These are phyloP conservation scores for Dictyophora rubrovolvata DNA, from an alignment of 768 basidiomycete species.

Conservation along the genomic window DNA sequence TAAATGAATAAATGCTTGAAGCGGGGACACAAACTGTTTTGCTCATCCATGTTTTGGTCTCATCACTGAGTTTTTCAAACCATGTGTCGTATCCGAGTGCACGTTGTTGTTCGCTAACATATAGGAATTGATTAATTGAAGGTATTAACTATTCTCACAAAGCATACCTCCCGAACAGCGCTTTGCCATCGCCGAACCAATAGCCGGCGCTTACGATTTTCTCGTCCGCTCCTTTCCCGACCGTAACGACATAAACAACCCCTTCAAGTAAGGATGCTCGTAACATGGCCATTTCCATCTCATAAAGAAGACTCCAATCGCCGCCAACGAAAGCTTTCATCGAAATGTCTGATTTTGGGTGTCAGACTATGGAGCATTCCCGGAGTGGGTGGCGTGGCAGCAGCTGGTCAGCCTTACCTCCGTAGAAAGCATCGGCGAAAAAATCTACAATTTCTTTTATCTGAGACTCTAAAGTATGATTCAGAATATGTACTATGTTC, in stretches of 20 bases:
- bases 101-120: background rate
- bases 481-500: no score
- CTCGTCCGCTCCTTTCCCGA: background rate
- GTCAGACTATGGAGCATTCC: no score
- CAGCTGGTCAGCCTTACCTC: no score
- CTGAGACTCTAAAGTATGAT: no score
- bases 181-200: background rate
- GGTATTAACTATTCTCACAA: background rate
- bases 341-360: no score
- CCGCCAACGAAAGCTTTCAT: background rate
- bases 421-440: no score
- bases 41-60: background rate
- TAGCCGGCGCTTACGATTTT: background rate
- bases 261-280: background rate
- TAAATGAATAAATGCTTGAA: no score
- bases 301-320: background rate
- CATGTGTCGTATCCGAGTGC: background rate
- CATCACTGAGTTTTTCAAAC: background rate
- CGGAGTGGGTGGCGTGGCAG: no score
- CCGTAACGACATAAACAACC: background rate
- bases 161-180: background rate
- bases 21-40: background rate
- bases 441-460: no score
- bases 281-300: background rate
- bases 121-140: no score